Conservation (phyloP, 768 basidiomycete species). For the Boletus rubescentipes region DNA sequence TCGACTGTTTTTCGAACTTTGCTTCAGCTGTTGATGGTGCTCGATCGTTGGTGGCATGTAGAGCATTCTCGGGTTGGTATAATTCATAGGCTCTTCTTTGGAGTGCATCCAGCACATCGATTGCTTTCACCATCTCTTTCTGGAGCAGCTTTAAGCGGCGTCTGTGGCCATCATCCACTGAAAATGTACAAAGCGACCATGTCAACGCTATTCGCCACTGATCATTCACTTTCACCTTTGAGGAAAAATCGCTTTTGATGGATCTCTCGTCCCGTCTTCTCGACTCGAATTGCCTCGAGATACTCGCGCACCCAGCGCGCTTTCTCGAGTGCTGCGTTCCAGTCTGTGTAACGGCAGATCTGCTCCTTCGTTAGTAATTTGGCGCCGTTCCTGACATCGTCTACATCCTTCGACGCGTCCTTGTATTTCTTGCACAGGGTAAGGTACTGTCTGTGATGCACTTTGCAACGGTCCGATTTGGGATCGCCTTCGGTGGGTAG, state of each 20-base stretch:
- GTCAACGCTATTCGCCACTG: too few relatives aligned
- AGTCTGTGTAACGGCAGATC: constrained; percentile 8
- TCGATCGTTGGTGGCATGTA: neutral
- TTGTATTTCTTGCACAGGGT: constrained; percentile 28
- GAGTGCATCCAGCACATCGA: too few relatives aligned
- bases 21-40: neutral
- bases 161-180: too few relatives aligned
- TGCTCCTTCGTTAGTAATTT: constrained; percentile 20
- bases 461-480: constrained; percentile 17
- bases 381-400: constrained; percentile 9
- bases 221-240: constrained; percentile 20
- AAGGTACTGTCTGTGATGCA: constrained; percentile 28
- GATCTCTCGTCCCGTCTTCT: constrained; percentile 31
- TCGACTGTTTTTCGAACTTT: neutral
- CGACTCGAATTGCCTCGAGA: neutral
- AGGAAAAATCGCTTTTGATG: constrained; percentile 35
- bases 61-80: too few relatives aligned
- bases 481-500: constrained; percentile 20
- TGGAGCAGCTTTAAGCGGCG: too few relatives aligned
- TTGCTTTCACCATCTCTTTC: too few relatives aligned
- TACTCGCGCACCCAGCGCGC: neutral
- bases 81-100: too few relatives aligned
- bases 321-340: constrained; percentile 17
- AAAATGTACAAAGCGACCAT: too few relatives aligned
- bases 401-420: constrained; percentile 26